These are phyloP conservation scores for Entoloma clypeatum DNA, from an alignment of 1,284 basidiomycete genomes.

Conservation along the genomic window DNA sequence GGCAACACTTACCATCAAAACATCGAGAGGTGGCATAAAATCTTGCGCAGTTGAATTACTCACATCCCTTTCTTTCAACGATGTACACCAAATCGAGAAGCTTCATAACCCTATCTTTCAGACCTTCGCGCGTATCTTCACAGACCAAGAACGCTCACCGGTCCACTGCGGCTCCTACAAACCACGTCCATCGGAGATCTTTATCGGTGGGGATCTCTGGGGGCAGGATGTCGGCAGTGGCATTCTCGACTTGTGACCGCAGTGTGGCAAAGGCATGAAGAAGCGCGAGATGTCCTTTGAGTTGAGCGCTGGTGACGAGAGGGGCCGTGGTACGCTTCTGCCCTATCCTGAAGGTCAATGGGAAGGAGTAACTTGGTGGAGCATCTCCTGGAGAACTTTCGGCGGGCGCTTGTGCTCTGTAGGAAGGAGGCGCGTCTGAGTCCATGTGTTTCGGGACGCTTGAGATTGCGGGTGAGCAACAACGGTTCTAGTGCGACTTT, in stretches of 20 bases:
- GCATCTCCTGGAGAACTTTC: too few species aligned
- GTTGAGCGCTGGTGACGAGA: not conserved
- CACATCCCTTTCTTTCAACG: not conserved
- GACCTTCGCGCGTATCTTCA: not conserved
- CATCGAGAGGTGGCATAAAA: slow-evolving; percentile 8
- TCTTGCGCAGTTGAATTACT: not conserved
- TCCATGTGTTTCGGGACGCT: too few species aligned
- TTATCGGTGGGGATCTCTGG: slow-evolving; percentile 4
- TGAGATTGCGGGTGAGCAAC: too few species aligned
- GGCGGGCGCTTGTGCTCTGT: too few species aligned
- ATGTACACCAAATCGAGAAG: slow-evolving; percentile 7
- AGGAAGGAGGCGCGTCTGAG: too few species aligned
- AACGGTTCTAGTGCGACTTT: too few species aligned
- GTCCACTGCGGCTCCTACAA: slow-evolving; percentile 8
- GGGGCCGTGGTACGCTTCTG: not conserved
- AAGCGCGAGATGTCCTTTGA: slow-evolving; percentile 11
- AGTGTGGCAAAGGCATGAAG: slow-evolving; percentile 5
- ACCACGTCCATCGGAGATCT: slow-evolving; percentile 6
- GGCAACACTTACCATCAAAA: slow-evolving; percentile 8
- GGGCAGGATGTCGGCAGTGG: not conserved
- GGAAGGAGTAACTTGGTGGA: slow-evolving; percentile 3
- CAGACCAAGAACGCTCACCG: slow-evolving; percentile 1
- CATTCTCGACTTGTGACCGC: slow-evolving; percentile 1
- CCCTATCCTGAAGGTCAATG: slow-evolving; percentile 6
- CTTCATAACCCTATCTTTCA: not conserved